Evolutionary conservation across 352 stramenopile genomes (phyloP), one percentile per base, ranked within the genome.

Genomic region (Hyaloperonospora brassicae): DNA sequence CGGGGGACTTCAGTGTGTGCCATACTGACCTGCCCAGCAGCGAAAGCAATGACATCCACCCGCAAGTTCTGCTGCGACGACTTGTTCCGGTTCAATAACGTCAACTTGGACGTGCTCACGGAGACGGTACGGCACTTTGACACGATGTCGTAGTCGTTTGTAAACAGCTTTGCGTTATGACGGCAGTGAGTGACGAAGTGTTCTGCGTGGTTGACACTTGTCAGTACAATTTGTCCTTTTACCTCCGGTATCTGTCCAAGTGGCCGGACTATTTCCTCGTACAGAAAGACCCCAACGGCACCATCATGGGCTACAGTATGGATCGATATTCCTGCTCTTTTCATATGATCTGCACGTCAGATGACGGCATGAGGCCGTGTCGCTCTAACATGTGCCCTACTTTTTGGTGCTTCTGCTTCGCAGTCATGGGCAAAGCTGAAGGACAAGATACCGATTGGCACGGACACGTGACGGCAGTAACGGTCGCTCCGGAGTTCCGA

Each of bases 11-110:
- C 8, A 9, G 4, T 34, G 4, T 8, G 27, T 9, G 4, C 27
- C 4, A 9, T 34, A 8, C 27, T 34, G 27, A 34, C 27, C 27
- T 34, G 27, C 17, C 17, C 17, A 17, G 17, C 27, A 34, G 27
- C 27, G 27, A 17, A 42, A 42, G 2, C 22, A 10, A 98, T 98
- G 95, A 98, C 95, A 24, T 98, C 95, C 30, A 90, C 96, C 48
- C 73, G 96, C 52, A 93, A 91, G 59, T 98, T 98, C 67, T 75
- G 79, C 55, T 98, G 97, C 78, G 85, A 98, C 46, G 96, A 99
- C 73, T 76, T 98, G 50, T 96, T 98, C 57, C 86, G 87, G 48
- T 98, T 99, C 76, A 99, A 99, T 70, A 97, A 98, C 48, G 89
- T 98, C 57, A 99, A 99, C 67, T 79, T 98, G 42, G 95, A 99